Evolutionary conservation across 2,329 filamentous ascomycete species (phyloP).

Genomic region (Diaporthe vaccinii): DNA sequence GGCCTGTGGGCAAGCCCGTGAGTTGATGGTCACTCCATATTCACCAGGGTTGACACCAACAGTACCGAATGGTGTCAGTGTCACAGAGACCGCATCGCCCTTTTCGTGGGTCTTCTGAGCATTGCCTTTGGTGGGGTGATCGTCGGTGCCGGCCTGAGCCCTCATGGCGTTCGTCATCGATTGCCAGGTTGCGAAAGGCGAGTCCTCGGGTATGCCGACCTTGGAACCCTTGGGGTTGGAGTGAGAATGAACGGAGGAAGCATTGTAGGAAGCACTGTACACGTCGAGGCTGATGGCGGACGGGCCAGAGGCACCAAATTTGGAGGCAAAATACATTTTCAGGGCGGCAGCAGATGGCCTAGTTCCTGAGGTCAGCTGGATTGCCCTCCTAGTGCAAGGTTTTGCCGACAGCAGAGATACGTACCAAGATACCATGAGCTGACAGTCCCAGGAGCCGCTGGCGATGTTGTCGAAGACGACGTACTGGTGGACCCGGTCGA

Average conservation of each 20-base stretch:
- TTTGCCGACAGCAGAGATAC: not conserved
- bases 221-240: conserved; percentile 8
- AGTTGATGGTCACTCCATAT: conserved; percentile 40
- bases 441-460: conserved; percentile 40
- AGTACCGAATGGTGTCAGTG: conserved; percentile 39
- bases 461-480: conserved; percentile 37
- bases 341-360: conserved; percentile 32
- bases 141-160: not conserved
- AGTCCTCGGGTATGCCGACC: conserved; percentile 15
- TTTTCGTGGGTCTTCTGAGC: conserved; percentile 20
- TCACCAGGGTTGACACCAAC: conserved; percentile 38
- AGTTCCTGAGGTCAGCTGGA: not conserved
- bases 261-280: conserved; percentile 40
- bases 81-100: not conserved
- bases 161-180: conserved; percentile 38
- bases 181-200: conserved; percentile 41
- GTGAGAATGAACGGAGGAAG: conserved; percentile 9
- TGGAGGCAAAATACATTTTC: conserved; percentile 23
- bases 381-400: too few relatives aligned
- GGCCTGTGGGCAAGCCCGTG: conserved; percentile 34
- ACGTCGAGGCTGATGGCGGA: conserved; percentile 39
- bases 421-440: conserved; percentile 41
- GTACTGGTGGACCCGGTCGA: conserved; percentile 40
- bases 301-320: not conserved
- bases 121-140: conserved; percentile 7